phyloP scores from a whole-genome alignment of 2,329 filamentous ascomycete species.

The Hymenoscyphus scutula region DNA sequence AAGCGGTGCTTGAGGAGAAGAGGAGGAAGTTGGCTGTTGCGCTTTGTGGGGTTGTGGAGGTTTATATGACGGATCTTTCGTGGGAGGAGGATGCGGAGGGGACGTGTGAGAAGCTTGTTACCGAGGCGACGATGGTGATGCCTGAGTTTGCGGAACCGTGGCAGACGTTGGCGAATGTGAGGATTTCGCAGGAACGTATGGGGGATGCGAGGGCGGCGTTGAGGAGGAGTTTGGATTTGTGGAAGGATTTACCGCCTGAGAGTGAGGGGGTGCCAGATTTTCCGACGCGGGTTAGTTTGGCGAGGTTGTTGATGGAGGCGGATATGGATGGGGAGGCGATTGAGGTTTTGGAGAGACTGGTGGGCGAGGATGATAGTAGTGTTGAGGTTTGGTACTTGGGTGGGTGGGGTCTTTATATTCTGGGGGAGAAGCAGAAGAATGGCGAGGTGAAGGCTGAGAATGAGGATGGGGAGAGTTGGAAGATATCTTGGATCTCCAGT shows the following conservation, averaged over 20 bases:
- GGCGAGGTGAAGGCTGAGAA: constrained; percentile 37
- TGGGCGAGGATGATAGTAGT: constrained; percentile 87
- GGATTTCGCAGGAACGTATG: constrained; percentile 78
- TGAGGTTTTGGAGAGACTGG: constrained; percentile 77
- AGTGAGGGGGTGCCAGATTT: constrained; percentile 80
- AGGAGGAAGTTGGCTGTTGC: constrained; percentile 81
- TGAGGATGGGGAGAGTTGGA: constrained; percentile 43
- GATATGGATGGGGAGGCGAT: constrained; percentile 82
- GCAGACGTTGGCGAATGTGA: constrained; percentile 90
- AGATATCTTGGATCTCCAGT: constrained; percentile 66
- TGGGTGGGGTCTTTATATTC: constrained; percentile 84
- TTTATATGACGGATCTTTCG: constrained; percentile 98
- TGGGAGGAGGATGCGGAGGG: constrained; percentile 89
- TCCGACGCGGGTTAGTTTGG: constrained; percentile 77
- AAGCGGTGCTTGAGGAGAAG: constrained; percentile 60
- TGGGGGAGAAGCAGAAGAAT: constrained; percentile 65
- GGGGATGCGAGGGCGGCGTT: constrained; percentile 82
- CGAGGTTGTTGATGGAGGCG: constrained; percentile 85
- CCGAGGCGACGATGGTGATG: constrained; percentile 83
- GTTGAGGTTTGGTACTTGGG: constrained; percentile 97
- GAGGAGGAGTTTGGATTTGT: constrained; percentile 74
- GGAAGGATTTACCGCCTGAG: constrained; percentile 73
- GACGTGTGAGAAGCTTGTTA: constrained; percentile 83
- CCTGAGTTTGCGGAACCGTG: constrained; percentile 83
- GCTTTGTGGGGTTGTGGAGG: constrained; percentile 91